These are phyloP conservation scores for Fonsecaea nubica DNA, from an alignment of 2,329 filamentous ascomycete species.

Conservation along the genomic window DNA sequence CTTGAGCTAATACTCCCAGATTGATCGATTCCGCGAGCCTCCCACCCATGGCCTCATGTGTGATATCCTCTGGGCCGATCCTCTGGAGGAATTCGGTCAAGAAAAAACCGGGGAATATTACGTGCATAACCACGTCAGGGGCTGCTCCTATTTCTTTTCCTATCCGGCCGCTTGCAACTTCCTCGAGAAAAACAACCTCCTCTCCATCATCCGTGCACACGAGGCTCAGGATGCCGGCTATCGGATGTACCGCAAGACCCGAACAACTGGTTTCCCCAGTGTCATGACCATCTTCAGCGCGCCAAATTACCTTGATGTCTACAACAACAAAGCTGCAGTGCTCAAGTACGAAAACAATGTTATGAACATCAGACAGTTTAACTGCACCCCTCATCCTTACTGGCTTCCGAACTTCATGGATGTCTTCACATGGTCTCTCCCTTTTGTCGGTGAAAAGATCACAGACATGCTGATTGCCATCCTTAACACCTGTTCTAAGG, in stretches of 20 bases:
- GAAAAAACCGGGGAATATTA: constrained; percentile 99
- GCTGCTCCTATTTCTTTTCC: constrained; percentile 99
- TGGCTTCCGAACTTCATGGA: constrained; percentile 99
- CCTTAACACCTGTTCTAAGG: constrained; percentile 97
- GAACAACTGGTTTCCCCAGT: constrained; percentile 96
- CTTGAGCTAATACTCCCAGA: constrained; percentile 59
- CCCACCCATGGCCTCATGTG: constrained; percentile 98
- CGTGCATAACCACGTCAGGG: constrained; percentile 96
- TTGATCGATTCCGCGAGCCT: constrained; percentile 96
- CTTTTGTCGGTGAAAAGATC: constrained; percentile 98
- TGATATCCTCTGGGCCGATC: constrained; percentile 98
- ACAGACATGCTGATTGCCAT: constrained; percentile 99
- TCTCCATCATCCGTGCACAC: constrained; percentile 96
- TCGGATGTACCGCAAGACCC: constrained; percentile 98
- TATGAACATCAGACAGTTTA: constrained; percentile 99
- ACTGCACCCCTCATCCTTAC: constrained; percentile 98
- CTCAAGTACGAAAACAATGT: constrained; percentile 99
- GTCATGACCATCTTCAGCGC: constrained; percentile 99
- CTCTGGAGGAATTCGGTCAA: constrained; percentile 96
- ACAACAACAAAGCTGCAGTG: constrained; percentile 99
- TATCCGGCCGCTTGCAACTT: constrained; percentile 97
- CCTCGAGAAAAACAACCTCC: constrained; percentile 96
- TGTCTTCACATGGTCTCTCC: constrained; percentile 99
- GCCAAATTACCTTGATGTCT: constrained; percentile 97
- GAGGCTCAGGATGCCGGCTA: constrained; percentile 99